Conservation (phyloP, 208 protist species). For the Crithidia bombi region DNA sequence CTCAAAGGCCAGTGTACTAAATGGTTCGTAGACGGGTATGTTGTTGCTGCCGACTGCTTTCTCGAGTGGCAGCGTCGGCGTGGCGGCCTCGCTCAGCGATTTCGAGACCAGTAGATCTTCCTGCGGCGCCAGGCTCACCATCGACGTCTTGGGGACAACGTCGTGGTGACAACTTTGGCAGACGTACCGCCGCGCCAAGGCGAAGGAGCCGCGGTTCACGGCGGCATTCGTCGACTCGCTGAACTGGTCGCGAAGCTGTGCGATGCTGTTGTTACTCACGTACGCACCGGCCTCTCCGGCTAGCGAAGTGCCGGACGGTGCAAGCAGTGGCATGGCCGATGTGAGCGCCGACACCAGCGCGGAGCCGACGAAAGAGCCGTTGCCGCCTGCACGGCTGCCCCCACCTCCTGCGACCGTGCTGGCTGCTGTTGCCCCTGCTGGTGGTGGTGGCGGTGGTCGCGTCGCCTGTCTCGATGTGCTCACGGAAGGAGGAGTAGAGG, state of each 20-base stretch:
- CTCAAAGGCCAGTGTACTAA: slow-evolving; percentile 24
- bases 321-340: slow-evolving; percentile 6
- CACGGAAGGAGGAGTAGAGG: neutral
- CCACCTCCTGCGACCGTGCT: neutral
- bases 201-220: neutral
- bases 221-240: slow-evolving; percentile 8
- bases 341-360: neutral
- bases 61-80: neutral
- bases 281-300: neutral
- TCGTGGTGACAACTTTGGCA: slow-evolving; percentile 28
- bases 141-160: slow-evolving; percentile 23
- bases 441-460: neutral
- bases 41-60: neutral
- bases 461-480: neutral
- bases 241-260: neutral
- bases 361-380: slow-evolving; percentile 9
- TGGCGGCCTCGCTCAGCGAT: slow-evolving; percentile 5
- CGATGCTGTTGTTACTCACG: neutral
- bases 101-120: slow-evolving; percentile 9
- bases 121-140: slow-evolving; percentile 17
- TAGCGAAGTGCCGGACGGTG: slow-evolving; percentile 1
- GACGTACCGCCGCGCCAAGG: slow-evolving; percentile 18
- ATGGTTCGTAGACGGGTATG: neutral
- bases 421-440: neutral
- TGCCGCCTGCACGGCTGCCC: slow-evolving; percentile 1